phyloP scores from a whole-genome alignment of 257 asterid genomes.

The Nicotiana obtusifolia region DNA sequence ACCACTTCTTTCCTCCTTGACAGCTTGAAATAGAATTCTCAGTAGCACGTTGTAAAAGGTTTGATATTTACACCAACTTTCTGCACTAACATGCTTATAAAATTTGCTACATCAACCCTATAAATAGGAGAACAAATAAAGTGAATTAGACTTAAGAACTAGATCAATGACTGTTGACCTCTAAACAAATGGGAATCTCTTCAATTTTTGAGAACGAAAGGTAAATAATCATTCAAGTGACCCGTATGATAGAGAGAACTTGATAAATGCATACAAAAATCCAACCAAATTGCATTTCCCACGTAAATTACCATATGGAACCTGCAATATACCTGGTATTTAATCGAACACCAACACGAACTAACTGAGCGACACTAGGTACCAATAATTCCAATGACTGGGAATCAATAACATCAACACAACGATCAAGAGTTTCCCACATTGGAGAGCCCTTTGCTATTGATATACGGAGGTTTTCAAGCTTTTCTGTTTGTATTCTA shows the following conservation, averaged over 20 bases:
- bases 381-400: conserved; percentile 69
- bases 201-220: not conserved
- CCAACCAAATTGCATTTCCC: not conserved
- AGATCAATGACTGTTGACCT: not conserved
- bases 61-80: conserved; percentile 81
- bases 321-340: conserved; percentile 66
- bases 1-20: conserved; percentile 80
- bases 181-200: not conserved
- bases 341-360: conserved; percentile 83
- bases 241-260: not conserved
- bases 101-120: conserved; percentile 95
- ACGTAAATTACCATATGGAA: not conserved
- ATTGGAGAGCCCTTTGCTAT: conserved; percentile 92
- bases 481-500: conserved; percentile 93
- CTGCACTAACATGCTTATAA: conserved; percentile 67
- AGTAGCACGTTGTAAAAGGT: conserved; percentile 71
- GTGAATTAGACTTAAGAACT: not conserved
- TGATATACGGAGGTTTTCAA: conserved; percentile 83
- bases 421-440: conserved; percentile 99
- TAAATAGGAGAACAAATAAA: conserved; percentile 18
- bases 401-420: conserved; percentile 83
- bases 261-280: not conserved
- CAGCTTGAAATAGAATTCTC: conserved; percentile 83
- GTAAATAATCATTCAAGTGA: not conserved
- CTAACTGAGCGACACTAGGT: conserved; percentile 84